Evolutionary conservation across 495 filamentous ascomycete species (phyloP), one percentile per base, ranked within the genome.

Genomic region (Tuber magnatum): DNA sequence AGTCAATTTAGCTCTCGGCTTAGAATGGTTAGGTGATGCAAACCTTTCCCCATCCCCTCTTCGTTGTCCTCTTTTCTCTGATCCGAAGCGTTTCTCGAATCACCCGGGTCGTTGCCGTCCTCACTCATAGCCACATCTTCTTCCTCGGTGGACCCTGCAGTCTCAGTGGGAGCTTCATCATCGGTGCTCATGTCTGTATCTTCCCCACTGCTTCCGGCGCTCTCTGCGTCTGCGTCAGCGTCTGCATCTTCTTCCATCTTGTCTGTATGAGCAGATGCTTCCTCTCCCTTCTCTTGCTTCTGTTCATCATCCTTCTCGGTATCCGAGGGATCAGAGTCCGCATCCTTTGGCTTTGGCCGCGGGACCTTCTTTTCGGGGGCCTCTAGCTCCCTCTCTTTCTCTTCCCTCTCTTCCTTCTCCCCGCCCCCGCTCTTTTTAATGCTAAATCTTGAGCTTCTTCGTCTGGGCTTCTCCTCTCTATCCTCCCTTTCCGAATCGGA

Each of bases 381-480:
- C 4, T 82, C 77, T 28, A 74, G 75, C 46, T 69, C 72, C 38
- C 61, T 78, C 78, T 42, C 71, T 68, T 16, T 71, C 35, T 56
- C 70, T 6, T 69, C 76, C 46, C 61, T 73, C n/a, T 70, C 76
- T 12, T 69, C 75, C n/a, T 68, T 68, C 7, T 69, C 42, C 48
- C 72, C 74, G 5, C 73, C 73, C 43, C 70, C 72, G 40, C 41
- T 73, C 41, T 68, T 77, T 24, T 18, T 68, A 4, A 32, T 10
- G 22, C 70, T 44, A 43, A 22, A 71, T 39, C 51, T 42, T 5
- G 75, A 72, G 78, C 65, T 83, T 82, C 72, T 83, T 71, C 85
- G 84, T 68, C 86, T 86, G 9, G 83, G 69, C 16, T 84, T 81
- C 46, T 82, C 84, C 72, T 83, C 83, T 24, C 83, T 82, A 42